Evolutionary conservation across 768 basidiomycete genomes (phyloP), one percentile per base, ranked within the genome.

Genomic region (Pisolithus tinctorius): DNA sequence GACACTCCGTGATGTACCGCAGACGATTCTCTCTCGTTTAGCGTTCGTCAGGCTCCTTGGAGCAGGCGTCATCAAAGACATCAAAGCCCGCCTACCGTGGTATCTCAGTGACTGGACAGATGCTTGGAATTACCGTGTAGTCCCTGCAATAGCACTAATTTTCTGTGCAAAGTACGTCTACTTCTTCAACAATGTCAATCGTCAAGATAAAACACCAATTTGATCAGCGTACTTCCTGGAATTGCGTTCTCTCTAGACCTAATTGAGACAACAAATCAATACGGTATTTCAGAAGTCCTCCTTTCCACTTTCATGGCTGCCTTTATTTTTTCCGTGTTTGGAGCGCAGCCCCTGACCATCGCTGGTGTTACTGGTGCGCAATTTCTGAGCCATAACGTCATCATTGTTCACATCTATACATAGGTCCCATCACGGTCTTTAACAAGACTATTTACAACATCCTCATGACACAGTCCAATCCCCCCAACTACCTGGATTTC

Each of bases 201-300:
- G 27, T 17, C 16, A 16, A 9, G 45, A 41, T 10, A 34, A 52
- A 8, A 49, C 26, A 34, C 16, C n/a, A 30, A 14, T 45, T 23
- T 45, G 14, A 4, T 58, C 34, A 88, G 87, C 56, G 82, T 93
- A n/a, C 74, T 93, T 16, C 91, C 93, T 14, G 91, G 88, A 8
- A 86, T 94, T 42, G 93, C 94, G 2, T 96, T 96, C 66, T 92
- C 91, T 20, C 65, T 96, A 48, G 91, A 94, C 63, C 72, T 96
- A 13, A 95, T 94, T 65, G 89, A 94, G 66, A 93, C 91, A 0
- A 93, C 92, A 1, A 76, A 82, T 23, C 79, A 91, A 60, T 95
- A 96, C 68, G 93, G 93, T 2, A 89, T 96, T 13, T 74, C 88
- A 1, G 94, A 96, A 66, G 88, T 93, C 6, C 71, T 95, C 0